phyloP scores from a whole-genome alignment of 768 basidiomycete species.

The Rhizopogon vesiculosus region DNA sequence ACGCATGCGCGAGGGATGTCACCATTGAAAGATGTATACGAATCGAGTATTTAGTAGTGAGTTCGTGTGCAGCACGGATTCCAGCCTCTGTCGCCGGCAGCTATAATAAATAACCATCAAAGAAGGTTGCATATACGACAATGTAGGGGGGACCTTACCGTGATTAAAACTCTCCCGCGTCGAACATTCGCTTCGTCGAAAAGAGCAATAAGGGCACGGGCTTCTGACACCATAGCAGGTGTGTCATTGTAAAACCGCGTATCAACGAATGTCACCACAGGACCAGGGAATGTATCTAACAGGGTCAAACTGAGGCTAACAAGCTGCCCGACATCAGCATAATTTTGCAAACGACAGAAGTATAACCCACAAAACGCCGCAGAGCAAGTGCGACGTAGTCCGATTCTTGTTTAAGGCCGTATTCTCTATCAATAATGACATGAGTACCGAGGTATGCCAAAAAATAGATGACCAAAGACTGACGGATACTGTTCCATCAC shows the following conservation, averaged over 20 bases:
- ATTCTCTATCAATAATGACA: not conserved
- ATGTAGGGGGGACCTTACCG: slow-evolving; percentile 26
- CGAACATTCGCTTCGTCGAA: slow-evolving; percentile 37
- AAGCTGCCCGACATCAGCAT: slow-evolving; percentile 30
- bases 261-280: slow-evolving; percentile 49
- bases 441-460: not conserved
- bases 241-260: slow-evolving; percentile 37
- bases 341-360: not conserved
- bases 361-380: slow-evolving; percentile 24
- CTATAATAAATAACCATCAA: slow-evolving; percentile 22
- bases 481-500: slow-evolving; percentile 23
- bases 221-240: slow-evolving; percentile 36
- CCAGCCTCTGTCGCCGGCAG: slow-evolving; percentile 57
- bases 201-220: slow-evolving; percentile 33
- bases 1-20: slow-evolving; percentile 49
- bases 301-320: slow-evolving; percentile 45
- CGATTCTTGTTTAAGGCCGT: not conserved
- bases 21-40: slow-evolving; percentile 49
- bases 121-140: not conserved
- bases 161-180: slow-evolving; percentile 40
- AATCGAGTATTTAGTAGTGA: slow-evolving; percentile 35
- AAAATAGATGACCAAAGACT: not conserved
- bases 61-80: slow-evolving; percentile 39
- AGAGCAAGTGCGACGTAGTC: not conserved
- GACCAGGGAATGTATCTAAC: slow-evolving; percentile 39